Evolutionary conservation across 768 basidiomycete species (phyloP).

Genomic region (Piloderma croceum): DNA sequence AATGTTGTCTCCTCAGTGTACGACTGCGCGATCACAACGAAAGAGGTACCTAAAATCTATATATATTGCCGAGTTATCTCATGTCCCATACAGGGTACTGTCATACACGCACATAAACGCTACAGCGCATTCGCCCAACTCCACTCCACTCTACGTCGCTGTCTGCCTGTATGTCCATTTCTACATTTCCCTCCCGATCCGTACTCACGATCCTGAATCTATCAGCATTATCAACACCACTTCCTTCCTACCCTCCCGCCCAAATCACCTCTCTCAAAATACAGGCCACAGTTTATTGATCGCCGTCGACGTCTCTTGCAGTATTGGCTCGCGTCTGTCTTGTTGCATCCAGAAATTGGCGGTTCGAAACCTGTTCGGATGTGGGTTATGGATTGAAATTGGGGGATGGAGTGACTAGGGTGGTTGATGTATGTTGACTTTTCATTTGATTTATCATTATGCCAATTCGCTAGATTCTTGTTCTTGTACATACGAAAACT

Average conservation of each 20-base stretch:
- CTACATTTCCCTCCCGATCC: background rate
- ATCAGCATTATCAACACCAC: constrained; percentile 38
- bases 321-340: constrained; percentile 58
- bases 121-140: constrained; percentile 63
- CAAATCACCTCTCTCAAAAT: constrained; percentile 62
- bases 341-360: constrained; percentile 69
- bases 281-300: constrained; percentile 64
- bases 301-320: constrained; percentile 53
- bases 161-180: constrained; percentile 43
- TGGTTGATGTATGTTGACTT: no score
- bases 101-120: constrained; percentile 60
- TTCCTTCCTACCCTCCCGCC: constrained; percentile 60
- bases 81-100: constrained; percentile 39
- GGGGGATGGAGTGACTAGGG: no score
- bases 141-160: constrained; percentile 39
- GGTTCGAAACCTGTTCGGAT: constrained; percentile 50
- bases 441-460: no score
- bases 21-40: constrained; percentile 64
- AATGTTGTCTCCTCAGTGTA: constrained; percentile 39
- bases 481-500: no score
- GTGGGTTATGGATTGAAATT: constrained; percentile 58
- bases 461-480: no score
- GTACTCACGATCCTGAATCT: background rate
- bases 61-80: constrained; percentile 3
- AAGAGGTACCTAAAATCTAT: constrained; percentile 36